Percentiles rank a stretch among this genome's conserved stretches.
Evolutionary conservation across 805 yeast genomes (phyloP).

Genomic region (Komagataella ulmi): DNA sequence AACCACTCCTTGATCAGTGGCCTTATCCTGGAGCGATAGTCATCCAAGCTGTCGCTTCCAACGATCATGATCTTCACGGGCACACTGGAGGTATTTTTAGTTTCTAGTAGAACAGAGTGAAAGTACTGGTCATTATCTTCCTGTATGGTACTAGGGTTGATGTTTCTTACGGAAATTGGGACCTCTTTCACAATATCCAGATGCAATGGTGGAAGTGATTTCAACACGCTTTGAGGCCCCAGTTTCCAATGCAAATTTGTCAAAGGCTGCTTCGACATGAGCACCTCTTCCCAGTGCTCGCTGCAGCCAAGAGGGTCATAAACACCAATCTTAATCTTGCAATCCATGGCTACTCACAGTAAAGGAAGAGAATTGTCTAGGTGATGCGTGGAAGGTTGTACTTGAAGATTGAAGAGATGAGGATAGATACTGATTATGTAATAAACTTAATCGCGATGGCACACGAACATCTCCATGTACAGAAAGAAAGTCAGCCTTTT

Average conservation of each 20-base stretch:
- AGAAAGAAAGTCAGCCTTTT: not conserved
- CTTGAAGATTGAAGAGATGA: not conserved
- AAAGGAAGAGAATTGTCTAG: not conserved
- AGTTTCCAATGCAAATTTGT: conserved; percentile 61
- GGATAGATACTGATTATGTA: not conserved
- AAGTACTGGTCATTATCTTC: conserved; percentile 6
- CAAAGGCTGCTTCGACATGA: conserved; percentile 37
- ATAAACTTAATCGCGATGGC: not conserved
- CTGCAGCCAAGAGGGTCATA: not conserved
- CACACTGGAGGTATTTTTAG: conserved; percentile 19
- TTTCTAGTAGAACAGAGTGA: conserved; percentile 2
- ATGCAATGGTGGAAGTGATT: conserved; percentile 49
- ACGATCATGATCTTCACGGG: conserved; percentile 61
- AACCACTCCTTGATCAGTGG: conserved; percentile 81
- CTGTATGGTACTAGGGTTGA: not conserved
- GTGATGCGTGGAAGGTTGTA: not conserved
- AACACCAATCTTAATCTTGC: not conserved
- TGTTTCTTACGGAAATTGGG: conserved; percentile 14
- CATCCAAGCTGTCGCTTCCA: conserved; percentile 52
- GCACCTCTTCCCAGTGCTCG: conserved; percentile 1
- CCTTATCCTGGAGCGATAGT: conserved; percentile 66
- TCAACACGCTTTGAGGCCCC: conserved; percentile 33
- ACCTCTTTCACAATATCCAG: conserved; percentile 45
- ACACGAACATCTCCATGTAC: not conserved
- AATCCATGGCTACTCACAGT: not conserved